Evolutionary conservation across 2,329 filamentous ascomycete species (phyloP).

Genomic region (Pseudopithomyces maydicus): DNA sequence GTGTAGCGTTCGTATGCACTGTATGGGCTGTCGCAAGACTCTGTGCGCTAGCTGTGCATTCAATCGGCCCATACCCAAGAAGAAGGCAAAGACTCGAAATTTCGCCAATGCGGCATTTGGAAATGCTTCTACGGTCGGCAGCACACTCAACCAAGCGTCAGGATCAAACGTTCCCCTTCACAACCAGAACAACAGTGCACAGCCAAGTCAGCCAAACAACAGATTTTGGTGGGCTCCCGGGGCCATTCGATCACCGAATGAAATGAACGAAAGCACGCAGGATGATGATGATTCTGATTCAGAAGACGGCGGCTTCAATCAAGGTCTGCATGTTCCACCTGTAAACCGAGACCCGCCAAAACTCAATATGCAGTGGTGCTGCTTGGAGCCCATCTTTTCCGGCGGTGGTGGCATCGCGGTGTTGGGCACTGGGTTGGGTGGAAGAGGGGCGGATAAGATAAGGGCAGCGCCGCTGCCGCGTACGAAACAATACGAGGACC

Average conservation of each 20-base stretch:
- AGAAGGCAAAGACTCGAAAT: conserved; percentile 45
- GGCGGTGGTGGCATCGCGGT: conserved; percentile 65
- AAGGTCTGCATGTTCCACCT: conserved; percentile 41
- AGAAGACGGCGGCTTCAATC: conserved; percentile 40
- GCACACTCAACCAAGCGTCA: conserved; percentile 33
- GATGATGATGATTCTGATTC: conserved; percentile 46
- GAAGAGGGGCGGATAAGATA: conserved; percentile 60
- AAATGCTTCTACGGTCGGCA: conserved; percentile 28
- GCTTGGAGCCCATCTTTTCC: conserved; percentile 64
- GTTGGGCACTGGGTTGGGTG: conserved; percentile 52
- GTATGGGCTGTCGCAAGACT: conserved; percentile 64
- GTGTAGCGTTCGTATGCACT: conserved; percentile 66
- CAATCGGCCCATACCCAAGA: conserved; percentile 56
- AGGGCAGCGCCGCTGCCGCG: conserved; percentile 62
- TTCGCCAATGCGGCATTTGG: conserved; percentile 45
- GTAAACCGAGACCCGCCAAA: conserved; percentile 50
- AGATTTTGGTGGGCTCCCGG: conserved; percentile 65
- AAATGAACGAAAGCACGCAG: conserved; percentile 59
- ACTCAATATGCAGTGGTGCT: conserved; percentile 65
- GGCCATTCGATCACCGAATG: conserved; percentile 59
- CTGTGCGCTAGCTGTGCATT: conserved; percentile 65
- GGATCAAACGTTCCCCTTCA: conserved; percentile 33
- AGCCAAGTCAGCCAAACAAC: conserved; percentile 32
- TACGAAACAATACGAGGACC: conserved; percentile 60
- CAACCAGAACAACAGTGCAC: conserved; percentile 24